Evolutionary conservation across 2,329 filamentous ascomycete genomes (phyloP).

Genomic region (Trichophyton schoenleinii): DNA sequence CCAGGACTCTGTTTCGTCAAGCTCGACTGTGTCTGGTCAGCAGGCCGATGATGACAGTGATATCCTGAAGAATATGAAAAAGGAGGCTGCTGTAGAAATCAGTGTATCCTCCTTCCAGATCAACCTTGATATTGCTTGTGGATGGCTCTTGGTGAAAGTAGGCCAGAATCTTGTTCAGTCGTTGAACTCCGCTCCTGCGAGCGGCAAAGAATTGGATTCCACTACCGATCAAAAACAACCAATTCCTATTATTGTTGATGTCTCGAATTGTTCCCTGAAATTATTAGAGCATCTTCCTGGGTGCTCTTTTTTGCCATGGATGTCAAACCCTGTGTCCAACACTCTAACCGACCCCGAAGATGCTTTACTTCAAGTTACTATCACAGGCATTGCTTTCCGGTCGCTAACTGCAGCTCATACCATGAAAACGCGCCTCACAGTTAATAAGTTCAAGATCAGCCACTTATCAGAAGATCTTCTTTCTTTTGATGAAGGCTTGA

Average conservation of each 20-base stretch:
- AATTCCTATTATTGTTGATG: conserved; percentile 16
- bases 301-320: conserved; percentile 14
- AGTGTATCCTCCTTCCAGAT: conserved; percentile 23
- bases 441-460: conserved; percentile 36
- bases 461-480: conserved; percentile 40
- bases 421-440: conserved; percentile 20
- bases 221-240: conserved; percentile 6
- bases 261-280: conserved; percentile 15
- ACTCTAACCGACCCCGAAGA: conserved; percentile 17
- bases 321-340: not conserved
- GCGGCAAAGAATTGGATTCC: not conserved
- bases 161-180: conserved; percentile 21
- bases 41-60: not conserved
- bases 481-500: conserved; percentile 38
- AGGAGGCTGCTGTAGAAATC: conserved; percentile 17
- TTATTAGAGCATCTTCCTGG: conserved; percentile 25
- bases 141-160: conserved; percentile 30
- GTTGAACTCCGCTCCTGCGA: conserved; percentile 6
- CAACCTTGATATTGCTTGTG: conserved; percentile 30
- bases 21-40: not conserved
- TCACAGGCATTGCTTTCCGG: conserved; percentile 19
- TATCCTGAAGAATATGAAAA: conserved; percentile 2
- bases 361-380: conserved; percentile 22
- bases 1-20: not conserved
- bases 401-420: conserved; percentile 15